Evolutionary conservation across 768 basidiomycete genomes (phyloP), one percentile per base, ranked within the genome.

Genomic region (Suillus brevipes): DNA sequence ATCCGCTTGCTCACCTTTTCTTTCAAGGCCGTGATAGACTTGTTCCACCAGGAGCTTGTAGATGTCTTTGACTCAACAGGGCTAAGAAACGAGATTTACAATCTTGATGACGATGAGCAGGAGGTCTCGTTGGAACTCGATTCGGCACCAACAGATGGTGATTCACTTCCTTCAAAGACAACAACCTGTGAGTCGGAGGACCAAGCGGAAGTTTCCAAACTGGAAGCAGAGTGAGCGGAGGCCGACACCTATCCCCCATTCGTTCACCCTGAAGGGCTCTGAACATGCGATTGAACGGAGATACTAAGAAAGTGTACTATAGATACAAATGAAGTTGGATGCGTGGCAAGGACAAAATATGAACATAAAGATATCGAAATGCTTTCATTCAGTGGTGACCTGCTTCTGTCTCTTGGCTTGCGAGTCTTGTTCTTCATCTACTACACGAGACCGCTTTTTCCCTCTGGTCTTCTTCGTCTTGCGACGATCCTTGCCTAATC

Each of bases 51-150:
- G 14, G 62, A 59, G 25, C 72, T 73, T 10, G 62, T 64, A 3
- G 74, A 74, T 55, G 67, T 65, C 3, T 75, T 75, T 62, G 64
- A 57, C 34, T 75, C 73, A 9, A 60, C 62, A 20, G 49, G 55
- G 28, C 66, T 67, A 14, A 58, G 73, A 28, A 65, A 64, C 42
- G 70, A 71, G 56, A 68, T 67, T 3, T 74, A 74, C 55, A 72
- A 69, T 59, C 52, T 63, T 36, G 57, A 42, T 14, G 4, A 42
- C 28, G 40, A 42, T 31, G 58, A 59, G 10, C 25, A 28, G 25
- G 58, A 59, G 25, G 23, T 38, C 25, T 42, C 40, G 42, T 59
- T 40, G 6, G 40, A 42, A 42, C 25, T 59, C 12, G 58, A 59
- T 59, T 31, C 38, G 40, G 10, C 40, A 25, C 18, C 18, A 42